Percentiles rank a stretch among this genome's conserved stretches.
phyloP scores from a whole-genome alignment of 2,329 filamentous ascomycete species.

The Chalaropsis thielavioides region DNA sequence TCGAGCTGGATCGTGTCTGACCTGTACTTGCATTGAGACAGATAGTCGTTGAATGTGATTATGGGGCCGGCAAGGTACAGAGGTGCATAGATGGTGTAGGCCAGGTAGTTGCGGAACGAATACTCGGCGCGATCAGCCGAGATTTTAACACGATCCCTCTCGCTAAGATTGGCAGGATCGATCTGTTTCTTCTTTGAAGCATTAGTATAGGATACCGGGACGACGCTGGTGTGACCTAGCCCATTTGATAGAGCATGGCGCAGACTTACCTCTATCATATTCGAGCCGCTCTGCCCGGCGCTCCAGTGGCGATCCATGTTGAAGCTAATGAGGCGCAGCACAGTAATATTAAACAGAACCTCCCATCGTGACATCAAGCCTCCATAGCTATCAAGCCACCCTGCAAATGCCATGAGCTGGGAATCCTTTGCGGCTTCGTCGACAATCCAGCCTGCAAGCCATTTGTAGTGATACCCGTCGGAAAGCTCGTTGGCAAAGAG shows the following conservation, averaged over 20 bases:
- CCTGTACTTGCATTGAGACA: slow-evolving; percentile 66
- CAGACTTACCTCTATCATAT: slow-evolving; percentile 59
- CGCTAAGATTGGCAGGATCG: slow-evolving; percentile 72
- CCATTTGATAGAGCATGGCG: neutral
- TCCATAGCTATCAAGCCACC: slow-evolving; percentile 61
- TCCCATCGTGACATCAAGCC: slow-evolving; percentile 88
- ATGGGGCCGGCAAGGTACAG: slow-evolving; percentile 89
- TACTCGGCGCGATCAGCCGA: slow-evolving; percentile 60
- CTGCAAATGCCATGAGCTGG: slow-evolving; percentile 44
- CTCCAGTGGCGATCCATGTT: slow-evolving; percentile 97
- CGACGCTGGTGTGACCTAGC: neutral
- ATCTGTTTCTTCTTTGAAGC: slow-evolving; percentile 88
- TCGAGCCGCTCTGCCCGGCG: slow-evolving; percentile 44
- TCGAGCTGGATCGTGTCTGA: slow-evolving; percentile 52
- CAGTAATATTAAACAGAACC: slow-evolving; percentile 92
- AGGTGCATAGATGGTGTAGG: slow-evolving; percentile 80
- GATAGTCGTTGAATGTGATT: slow-evolving; percentile 94
- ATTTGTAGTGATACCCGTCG: slow-evolving; percentile 58
- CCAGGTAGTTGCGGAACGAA: slow-evolving; percentile 72
- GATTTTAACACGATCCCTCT: slow-evolving; percentile 69
- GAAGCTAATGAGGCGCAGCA: slow-evolving; percentile 86
- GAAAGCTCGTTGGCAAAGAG: slow-evolving; percentile 83
- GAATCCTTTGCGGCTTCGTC: slow-evolving; percentile 23
- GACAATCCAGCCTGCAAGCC: slow-evolving; percentile 36
- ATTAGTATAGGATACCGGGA: slow-evolving; percentile 38